Evolutionary conservation across 2,329 filamentous ascomycete species (phyloP), one percentile per base, ranked within the genome.

Genomic region (Hymenoscyphus occultus): DNA sequence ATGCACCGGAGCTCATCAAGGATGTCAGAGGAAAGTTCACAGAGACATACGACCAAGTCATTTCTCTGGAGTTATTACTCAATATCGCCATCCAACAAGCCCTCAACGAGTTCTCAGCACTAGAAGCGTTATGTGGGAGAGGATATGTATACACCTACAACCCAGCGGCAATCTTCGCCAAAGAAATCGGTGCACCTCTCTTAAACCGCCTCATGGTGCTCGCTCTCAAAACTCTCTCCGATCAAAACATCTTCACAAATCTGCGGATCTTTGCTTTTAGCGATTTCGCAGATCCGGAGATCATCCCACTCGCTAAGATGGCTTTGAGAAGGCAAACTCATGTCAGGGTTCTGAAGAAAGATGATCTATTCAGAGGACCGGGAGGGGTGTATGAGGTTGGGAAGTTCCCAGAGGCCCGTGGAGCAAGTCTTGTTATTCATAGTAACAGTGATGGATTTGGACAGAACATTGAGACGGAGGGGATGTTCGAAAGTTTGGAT

Each of bases 371-470:
- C 39, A 51, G n/a, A 10, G 68, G 67, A 42, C n/a, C 31, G n/a
- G 64, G 62, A 3, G 67, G 65, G 9, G 13, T 39, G 48, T 69
- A 70, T 59, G 61, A 71, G 9, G 54, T 66, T 56, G 12, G 14
- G 42, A 28, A 63, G 1, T 56, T 65, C 16, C 31, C 40, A 14
- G 54, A 45, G 32, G 63, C 62, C 7, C 32, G 63, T n/a, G 68
- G 67, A 5, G 69, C 70, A 0, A 64, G 72, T 62, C 58, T 74
- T 40, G 72, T 74, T 10, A 54, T 74, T 13, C 72, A 74, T 61
- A 74, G 74, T 39, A 74, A 74, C 54, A 72, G 70, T 64, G 72
- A 74, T 67, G 72, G 54, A 0, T 74, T 74, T 66, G 72, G 72
- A 13, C 72, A 74, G 66, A 74, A 74, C 63, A 72, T 74, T 22